Conservation (phyloP, 1,139 yeast species). For the Taphrina pruni region DNA sequence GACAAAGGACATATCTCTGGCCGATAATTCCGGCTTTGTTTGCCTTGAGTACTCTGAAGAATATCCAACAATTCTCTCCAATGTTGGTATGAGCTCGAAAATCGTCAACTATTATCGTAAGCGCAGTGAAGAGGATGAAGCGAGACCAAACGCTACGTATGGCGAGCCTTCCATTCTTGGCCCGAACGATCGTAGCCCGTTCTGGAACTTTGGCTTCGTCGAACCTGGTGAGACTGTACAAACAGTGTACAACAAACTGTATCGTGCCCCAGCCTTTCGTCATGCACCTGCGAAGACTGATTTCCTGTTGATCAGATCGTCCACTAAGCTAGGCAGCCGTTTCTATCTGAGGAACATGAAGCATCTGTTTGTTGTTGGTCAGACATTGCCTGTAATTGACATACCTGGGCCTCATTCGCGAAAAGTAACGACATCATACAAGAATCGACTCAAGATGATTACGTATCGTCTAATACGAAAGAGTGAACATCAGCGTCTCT, state of each 20-base stretch:
- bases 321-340: conserved; percentile 58
- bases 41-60: conserved; percentile 92
- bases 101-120: conserved; percentile 91
- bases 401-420: conserved; percentile 98
- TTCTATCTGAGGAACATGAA: conserved; percentile 69
- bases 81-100: conserved; percentile 96
- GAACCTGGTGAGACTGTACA: conserved; percentile 95
- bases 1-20: conserved; percentile 77
- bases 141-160: conserved; percentile 83
- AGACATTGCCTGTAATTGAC: conserved; percentile 88
- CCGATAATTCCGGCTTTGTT: conserved; percentile 80
- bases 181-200: conserved; percentile 93
- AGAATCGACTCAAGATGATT: conserved; percentile 89
- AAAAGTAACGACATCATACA: conserved; percentile 90
- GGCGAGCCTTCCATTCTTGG: conserved; percentile 98
- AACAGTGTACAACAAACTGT: conserved; percentile 86
- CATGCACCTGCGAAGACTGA: conserved; percentile 83
- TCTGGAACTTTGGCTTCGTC: conserved; percentile 98
- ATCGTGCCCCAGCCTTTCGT: conserved; percentile 89
- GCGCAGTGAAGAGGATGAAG: conserved; percentile 75
- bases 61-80: conserved; percentile 78
- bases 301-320: conserved; percentile 76
- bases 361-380: conserved; percentile 85
- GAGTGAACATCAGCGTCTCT: conserved; percentile 72
- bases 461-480: conserved; percentile 86